These are phyloP conservation scores for Colletotrichum camelliae DNA, from an alignment of 2,329 filamentous ascomycete species.

Conservation along the genomic window DNA sequence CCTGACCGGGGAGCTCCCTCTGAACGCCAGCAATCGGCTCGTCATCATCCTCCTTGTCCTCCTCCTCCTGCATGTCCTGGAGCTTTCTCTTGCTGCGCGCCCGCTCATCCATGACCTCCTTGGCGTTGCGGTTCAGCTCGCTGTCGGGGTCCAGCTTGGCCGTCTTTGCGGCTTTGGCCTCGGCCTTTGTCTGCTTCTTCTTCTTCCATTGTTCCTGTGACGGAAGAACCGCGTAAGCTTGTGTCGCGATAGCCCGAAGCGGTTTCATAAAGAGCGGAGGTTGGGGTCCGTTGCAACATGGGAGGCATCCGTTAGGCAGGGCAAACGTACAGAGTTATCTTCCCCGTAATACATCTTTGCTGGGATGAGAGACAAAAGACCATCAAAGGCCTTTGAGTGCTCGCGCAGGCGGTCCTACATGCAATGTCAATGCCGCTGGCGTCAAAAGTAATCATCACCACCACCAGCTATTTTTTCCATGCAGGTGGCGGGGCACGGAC, in stretches of 20 bases:
- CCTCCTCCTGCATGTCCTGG: conserved; percentile 62
- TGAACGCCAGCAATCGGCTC: conserved; percentile 58
- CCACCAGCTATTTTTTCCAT: not conserved
- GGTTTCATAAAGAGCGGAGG: not conserved
- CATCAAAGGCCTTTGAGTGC: conserved; percentile 80
- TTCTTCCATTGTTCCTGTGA: conserved; percentile 87
- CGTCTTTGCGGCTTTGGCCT: conserved; percentile 81
- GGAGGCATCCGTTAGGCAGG: not conserved
- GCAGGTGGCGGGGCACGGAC: conserved; percentile 22
- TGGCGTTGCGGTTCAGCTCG: conserved; percentile 78
- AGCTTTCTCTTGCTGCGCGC: conserved; percentile 80
- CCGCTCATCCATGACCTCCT: conserved; percentile 89
- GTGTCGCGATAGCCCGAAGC: not conserved
- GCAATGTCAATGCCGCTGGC: conserved; percentile 3
- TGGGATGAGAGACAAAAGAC: conserved; percentile 84
- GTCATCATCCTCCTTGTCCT: conserved; percentile 48
- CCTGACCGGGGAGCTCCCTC: conserved; percentile 67
- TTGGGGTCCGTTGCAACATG: not conserved
- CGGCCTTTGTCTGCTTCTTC: conserved; percentile 94
- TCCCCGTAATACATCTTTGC: conserved; percentile 91
- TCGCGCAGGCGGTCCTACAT: conserved; percentile 26
- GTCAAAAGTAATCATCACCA: not conserved
- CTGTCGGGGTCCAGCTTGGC: conserved; percentile 93
- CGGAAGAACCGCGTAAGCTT: not conserved
- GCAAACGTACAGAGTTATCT: conserved; percentile 76